Evolutionary conservation across 768 basidiomycete genomes (phyloP).

Genomic region (Lentinus brumalis): DNA sequence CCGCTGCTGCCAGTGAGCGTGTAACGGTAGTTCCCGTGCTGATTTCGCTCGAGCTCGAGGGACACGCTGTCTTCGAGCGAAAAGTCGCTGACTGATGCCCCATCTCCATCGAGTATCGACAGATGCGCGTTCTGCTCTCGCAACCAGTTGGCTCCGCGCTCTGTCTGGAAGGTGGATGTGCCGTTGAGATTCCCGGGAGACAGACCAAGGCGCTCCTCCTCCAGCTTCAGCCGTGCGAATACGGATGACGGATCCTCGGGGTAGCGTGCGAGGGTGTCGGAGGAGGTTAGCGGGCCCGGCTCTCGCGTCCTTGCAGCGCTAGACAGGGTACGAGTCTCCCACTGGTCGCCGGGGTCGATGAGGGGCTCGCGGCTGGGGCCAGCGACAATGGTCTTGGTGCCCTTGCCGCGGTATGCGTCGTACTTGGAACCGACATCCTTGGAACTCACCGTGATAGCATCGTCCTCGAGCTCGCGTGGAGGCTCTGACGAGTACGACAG

Average conservation of each 20-base stretch:
- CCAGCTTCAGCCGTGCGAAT: slow-evolving; percentile 58
- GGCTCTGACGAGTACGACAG: slow-evolving; percentile 47
- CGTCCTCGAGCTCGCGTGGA: slow-evolving; percentile 58
- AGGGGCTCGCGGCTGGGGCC: slow-evolving; percentile 28
- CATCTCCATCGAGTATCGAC: slow-evolving; percentile 60
- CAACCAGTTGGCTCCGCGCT: slow-evolving; percentile 80
- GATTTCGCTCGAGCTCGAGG: slow-evolving; percentile 67
- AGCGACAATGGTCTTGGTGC: slow-evolving; percentile 28
- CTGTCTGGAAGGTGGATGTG: slow-evolving; percentile 49
- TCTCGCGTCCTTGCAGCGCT: slow-evolving; percentile 18
- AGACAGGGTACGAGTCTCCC: slow-evolving; percentile 26
- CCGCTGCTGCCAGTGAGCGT: slow-evolving; percentile 59
- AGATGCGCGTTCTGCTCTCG: slow-evolving; percentile 76
- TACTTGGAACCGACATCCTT: slow-evolving; percentile 49
- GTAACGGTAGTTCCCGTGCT: slow-evolving; percentile 76
- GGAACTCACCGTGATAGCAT: slow-evolving; percentile 76
- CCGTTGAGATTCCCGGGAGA: slow-evolving; percentile 40
- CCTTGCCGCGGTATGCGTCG: slow-evolving; percentile 20
- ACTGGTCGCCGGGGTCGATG: slow-evolving; percentile 16
- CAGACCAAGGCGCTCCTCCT: slow-evolving; percentile 37
- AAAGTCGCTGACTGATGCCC: slow-evolving; percentile 59
- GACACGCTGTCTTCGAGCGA: slow-evolving; percentile 44
- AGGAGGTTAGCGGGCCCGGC: slow-evolving; percentile 3
- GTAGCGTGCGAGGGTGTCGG: slow-evolving; percentile 8
- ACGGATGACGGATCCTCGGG: slow-evolving; percentile 20